Conservation (phyloP, 768 basidiomycete species). For the Macrocybe gigantea region DNA sequence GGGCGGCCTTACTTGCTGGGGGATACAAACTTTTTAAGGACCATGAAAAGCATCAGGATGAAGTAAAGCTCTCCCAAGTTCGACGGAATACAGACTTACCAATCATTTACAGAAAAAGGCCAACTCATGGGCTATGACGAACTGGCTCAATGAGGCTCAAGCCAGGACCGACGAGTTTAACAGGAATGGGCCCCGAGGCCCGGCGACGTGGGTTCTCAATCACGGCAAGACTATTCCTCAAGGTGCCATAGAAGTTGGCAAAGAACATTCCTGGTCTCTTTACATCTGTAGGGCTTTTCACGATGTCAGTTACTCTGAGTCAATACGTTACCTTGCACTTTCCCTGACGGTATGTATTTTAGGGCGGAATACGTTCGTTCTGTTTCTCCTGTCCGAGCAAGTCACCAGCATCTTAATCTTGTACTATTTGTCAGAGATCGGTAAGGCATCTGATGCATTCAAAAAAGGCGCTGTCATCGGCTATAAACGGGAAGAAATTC, state of each 20-base stretch:
- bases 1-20: conserved; percentile 43
- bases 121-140: conserved; percentile 39
- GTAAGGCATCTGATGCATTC: conserved; percentile 56
- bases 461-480: conserved; percentile 62
- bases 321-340: not conserved
- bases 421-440: conserved; percentile 41
- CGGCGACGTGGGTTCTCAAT: conserved; percentile 58
- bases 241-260: conserved; percentile 51
- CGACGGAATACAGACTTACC: not conserved
- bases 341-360: conserved; percentile 3
- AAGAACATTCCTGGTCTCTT: conserved; percentile 43
- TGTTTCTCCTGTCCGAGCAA: conserved; percentile 26
- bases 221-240: conserved; percentile 55
- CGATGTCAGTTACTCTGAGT: conserved; percentile 35
- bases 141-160: conserved; percentile 56
- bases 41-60: conserved; percentile 51
- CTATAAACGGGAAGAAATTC: conserved; percentile 50
- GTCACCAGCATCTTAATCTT: not conserved
- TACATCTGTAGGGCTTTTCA: conserved; percentile 57
- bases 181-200: conserved; percentile 33
- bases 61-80: conserved; percentile 23
- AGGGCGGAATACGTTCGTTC: conserved; percentile 55
- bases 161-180: conserved; percentile 45
- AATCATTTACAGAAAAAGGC: conserved; percentile 36
- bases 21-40: conserved; percentile 48